phyloP scores from a whole-genome alignment of 495 filamentous ascomycete genomes.

The Talaromyces adpressus region DNA sequence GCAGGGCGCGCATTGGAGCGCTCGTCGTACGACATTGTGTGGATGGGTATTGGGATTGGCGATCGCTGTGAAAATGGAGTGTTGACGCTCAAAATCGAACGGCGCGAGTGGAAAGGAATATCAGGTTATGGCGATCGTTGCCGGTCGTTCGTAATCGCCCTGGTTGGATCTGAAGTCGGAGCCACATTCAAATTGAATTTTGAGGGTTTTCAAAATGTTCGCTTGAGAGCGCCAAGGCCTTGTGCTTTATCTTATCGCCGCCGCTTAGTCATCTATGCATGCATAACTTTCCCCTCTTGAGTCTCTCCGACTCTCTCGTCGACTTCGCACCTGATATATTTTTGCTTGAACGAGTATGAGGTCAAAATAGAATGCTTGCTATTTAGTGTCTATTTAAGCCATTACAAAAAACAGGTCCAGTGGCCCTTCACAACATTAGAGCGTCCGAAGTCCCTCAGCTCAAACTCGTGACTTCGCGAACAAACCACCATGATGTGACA shows the following conservation, averaged over 20 bases:
- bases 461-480: background rate
- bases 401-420: no score
- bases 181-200: constrained; percentile 31
- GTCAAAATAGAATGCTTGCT: background rate
- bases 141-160: background rate
- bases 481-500: no score
- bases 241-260: constrained; percentile 46
- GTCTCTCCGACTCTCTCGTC: no score
- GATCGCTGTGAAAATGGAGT: background rate
- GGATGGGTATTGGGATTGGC: background rate
- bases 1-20: constrained; percentile 43
- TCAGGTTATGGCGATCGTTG: background rate
- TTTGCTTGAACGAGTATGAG: background rate
- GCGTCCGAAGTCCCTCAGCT: background rate
- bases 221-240: constrained; percentile 24
- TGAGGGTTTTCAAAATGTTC: constrained; percentile 39
- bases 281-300: background rate
- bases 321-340: background rate
- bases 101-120: background rate
- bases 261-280: constrained; percentile 25
- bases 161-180: constrained; percentile 2
- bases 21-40: constrained; percentile 43
- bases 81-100: background rate
- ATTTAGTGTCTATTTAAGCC: background rate
- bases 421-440: background rate